Evolutionary conservation across 2,329 filamentous ascomycete species (phyloP).

Genomic region (Trichoderma sp.): DNA sequence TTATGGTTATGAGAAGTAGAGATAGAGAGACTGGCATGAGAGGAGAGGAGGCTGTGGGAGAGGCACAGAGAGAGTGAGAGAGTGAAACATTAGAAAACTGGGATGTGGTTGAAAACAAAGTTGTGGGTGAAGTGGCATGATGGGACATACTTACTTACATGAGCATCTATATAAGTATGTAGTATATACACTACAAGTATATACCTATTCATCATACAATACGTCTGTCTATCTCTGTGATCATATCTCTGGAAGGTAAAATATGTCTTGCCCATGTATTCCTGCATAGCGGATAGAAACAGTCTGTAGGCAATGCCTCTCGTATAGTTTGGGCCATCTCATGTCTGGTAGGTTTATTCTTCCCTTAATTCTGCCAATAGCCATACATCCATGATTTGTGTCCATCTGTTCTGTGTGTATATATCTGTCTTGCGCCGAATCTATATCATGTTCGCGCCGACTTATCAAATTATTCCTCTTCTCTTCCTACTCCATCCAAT

Average conservation of each 20-base stretch:
- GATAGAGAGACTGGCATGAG: slow-evolving; percentile 17
- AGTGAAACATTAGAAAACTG: not conserved
- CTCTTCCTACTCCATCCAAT: not conserved
- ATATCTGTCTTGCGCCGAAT: not conserved
- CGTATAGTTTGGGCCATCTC: not conserved
- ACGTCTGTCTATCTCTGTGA: not conserved
- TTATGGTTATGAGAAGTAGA: slow-evolving; percentile 5
- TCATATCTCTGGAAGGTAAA: no score
- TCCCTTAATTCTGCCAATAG: not conserved
- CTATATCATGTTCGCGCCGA: not conserved
- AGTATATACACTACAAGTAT: not conserved
- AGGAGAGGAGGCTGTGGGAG: not conserved
- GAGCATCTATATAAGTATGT: not conserved
- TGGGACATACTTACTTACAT: not conserved
- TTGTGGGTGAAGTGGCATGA: not conserved
- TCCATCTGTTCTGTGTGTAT: not conserved
- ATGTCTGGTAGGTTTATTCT: not conserved
- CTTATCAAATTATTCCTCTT: not conserved
- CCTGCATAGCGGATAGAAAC: not conserved
- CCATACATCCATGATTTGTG: not conserved
- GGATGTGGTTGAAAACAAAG: not conserved
- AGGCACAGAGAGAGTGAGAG: not conserved
- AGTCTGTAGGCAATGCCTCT: not conserved
- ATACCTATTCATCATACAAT: not conserved
- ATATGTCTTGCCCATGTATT: not conserved